Base-by-base conservation (phyloP, 1,139 yeast genomes). In the Groenewaldozyma sp. region DNA sequence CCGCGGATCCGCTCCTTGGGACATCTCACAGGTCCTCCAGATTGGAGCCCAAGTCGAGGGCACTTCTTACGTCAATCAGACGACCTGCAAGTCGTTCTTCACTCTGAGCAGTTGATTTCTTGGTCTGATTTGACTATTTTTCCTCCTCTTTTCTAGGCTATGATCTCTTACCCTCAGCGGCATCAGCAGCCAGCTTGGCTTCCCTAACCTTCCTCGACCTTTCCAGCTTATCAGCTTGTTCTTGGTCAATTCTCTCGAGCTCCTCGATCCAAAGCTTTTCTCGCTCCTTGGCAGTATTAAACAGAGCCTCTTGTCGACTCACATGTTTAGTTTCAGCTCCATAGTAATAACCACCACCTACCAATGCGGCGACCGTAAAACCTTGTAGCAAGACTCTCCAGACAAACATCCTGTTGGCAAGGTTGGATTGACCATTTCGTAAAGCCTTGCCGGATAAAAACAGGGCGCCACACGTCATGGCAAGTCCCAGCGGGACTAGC, bases 231-330 rank as follows among this genome's bases (percentile, higher is more conserved):
- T 45, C 77, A 58, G 82, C 79, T 42, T 80, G 76, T 44, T 76
- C 79, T 6, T 64, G 71, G 58, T 87, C 95, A 58, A 94, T 73
- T 64, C 95, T 74, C 57, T 87, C 91, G 58, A 87, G 70, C 59
- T 87, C 97, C 56, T 83, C 87, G 49, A 87, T 81, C 97, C 97
- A 87, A 53, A 87, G 59, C 53, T 68, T 70, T 56, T 87, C 95
- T 66, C 97, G 77, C 54, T 75, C 65, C 59, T 81, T 82, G 31
- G 97, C 94, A 70, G 82, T 81, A 51, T 78, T 82, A 47, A 76
- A 67, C 52, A 83, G 67, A 49, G 67, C 60, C 35, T 54, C 75
- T 73, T 82, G 59, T 71, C 83, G 50, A n/a, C 26, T 18, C 11
- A 22, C 26, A 4, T 24, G 28, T 36, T 35, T 35, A 14, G 33